Evolutionary conservation across 2,329 filamentous ascomycete species (phyloP).

Genomic region (Cladosporium sp.): DNA sequence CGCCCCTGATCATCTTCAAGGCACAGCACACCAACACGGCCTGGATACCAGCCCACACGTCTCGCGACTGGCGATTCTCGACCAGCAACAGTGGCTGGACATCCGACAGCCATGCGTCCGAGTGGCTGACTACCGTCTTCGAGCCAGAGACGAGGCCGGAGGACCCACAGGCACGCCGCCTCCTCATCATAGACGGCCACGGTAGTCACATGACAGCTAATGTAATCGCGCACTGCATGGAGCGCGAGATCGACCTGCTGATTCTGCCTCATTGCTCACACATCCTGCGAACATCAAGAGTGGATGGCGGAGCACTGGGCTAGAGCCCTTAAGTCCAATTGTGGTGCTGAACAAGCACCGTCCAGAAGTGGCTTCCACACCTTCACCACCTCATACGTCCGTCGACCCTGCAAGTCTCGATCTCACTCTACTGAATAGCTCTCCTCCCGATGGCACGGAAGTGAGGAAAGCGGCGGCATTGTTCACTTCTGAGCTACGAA

Average conservation of each 20-base stretch:
- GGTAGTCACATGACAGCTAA: constrained; percentile 15
- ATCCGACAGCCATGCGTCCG: constrained; percentile 6
- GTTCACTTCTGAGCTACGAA: neutral
- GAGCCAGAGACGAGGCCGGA: neutral
- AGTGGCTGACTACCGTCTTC: constrained; percentile 7
- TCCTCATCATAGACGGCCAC: constrained; percentile 14
- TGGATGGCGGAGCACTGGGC: constrained; percentile 3
- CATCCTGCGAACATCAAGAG: constrained; percentile 8
- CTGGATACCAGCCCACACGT: neutral
- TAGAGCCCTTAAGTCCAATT: constrained; percentile 8
- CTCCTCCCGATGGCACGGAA: neutral
- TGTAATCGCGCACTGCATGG: constrained; percentile 11
- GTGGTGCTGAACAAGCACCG: neutral
- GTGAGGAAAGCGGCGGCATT: neutral
- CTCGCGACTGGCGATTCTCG: constrained; percentile 1
- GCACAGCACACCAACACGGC: constrained; percentile 5
- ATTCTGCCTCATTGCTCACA: constrained; percentile 15
- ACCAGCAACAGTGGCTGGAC: constrained; percentile 12
- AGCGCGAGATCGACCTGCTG: constrained; percentile 9
- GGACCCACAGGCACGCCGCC: neutral
- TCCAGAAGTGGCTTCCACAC: too few species aligned
- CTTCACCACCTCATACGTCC: neutral
- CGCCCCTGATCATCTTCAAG: constrained; percentile 14
- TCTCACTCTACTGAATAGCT: neutral
- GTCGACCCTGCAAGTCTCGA: too few species aligned